Evolutionary conservation across 257 asterid species (phyloP), one percentile per base, ranked within the genome.

Genomic region (Solanum raphanifolium): DNA sequence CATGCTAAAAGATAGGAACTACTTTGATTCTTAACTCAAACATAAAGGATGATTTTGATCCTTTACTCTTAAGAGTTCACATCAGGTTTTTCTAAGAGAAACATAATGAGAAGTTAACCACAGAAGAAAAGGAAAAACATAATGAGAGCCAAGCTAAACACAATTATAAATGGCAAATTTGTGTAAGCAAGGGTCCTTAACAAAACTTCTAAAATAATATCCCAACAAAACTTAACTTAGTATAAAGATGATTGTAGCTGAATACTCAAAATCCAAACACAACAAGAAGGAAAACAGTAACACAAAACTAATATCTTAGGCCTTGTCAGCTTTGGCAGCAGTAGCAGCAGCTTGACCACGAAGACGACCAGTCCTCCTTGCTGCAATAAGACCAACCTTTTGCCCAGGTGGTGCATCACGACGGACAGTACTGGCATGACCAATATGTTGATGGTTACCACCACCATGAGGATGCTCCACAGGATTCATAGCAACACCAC

Each of bases 401-500:
- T 75, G 85, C 1, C 88, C 88, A 18, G 85, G 85, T 32, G 88
- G 85, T 75, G 88, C 88, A 34, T 86, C 88, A 74, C 88, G 88
- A 15, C 84, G 84, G 8, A 78, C 84, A n/a, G 84, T 78, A 2
- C 62, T 39, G 8, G 84, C 84, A 39, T 78, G 60, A 78, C 84
- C 84, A 39, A 41, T 78, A 41, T 78, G 84, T 78, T 78, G 84
- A 78, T 78, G 84, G 84, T 78, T 78, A 78, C 84, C 84, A 78
- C 84, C 84, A 78, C 84, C 84, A 41, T 78, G 84, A 78, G 84
- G 84, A 78, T 78, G 84, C 62, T 78, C 84, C 60, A 78, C 84
- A 15, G 85, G 88, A 52, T 86, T 86, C 88, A 86, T 86, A 74
- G 88, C 94, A 74, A 92, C 95, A 92, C 95, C 95, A 91, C 95